A percentile compares a stretch with the other conserved stretches of the same genome.
Evolutionary conservation across 1,139 yeast species (phyloP).

Genomic region (Suhomyces anneliseae): DNA sequence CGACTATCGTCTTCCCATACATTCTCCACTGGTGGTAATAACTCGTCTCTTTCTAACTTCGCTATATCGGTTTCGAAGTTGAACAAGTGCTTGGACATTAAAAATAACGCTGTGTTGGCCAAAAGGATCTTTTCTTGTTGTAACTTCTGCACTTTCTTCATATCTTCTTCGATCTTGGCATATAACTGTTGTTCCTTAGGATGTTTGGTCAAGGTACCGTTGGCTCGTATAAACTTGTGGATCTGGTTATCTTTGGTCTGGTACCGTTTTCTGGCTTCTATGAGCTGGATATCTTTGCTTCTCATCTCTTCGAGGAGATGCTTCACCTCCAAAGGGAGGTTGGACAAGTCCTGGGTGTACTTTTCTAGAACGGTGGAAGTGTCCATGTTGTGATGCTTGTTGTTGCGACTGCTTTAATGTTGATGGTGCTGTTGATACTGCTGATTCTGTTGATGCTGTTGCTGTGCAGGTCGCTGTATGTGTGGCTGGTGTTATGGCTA

Average conservation of each 20-base stretch:
- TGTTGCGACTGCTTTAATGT: background rate
- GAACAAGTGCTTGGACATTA: constrained; percentile 71
- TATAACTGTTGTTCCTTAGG: constrained; percentile 77
- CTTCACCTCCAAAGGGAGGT: constrained; percentile 86
- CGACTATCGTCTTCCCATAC: constrained; percentile 16
- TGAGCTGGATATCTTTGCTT: constrained; percentile 63
- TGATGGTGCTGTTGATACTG: background rate
- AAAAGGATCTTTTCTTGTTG: constrained; percentile 78
- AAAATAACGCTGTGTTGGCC: constrained; percentile 80
- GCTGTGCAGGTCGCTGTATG: too few relatives aligned
- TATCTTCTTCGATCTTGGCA: constrained; percentile 69
- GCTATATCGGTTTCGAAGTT: constrained; percentile 75
- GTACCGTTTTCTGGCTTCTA: constrained; percentile 66
- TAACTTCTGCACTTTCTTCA: constrained; percentile 55
- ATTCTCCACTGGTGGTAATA: constrained; percentile 57
- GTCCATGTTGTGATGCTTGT: constrained; percentile 31
- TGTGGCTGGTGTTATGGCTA: too few relatives aligned
- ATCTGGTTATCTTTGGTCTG: constrained; percentile 74
- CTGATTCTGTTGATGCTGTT: too few relatives aligned
- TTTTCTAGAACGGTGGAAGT: constrained; percentile 51
- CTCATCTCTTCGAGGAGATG: constrained; percentile 79
- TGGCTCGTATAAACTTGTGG: constrained; percentile 78
- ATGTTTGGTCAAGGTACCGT: constrained; percentile 78
- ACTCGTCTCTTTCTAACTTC: constrained; percentile 75
- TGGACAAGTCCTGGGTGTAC: constrained; percentile 60